phyloP scores from a whole-genome alignment of 1,139 yeast species.

The Hyphopichia pseudoburtonii region DNA sequence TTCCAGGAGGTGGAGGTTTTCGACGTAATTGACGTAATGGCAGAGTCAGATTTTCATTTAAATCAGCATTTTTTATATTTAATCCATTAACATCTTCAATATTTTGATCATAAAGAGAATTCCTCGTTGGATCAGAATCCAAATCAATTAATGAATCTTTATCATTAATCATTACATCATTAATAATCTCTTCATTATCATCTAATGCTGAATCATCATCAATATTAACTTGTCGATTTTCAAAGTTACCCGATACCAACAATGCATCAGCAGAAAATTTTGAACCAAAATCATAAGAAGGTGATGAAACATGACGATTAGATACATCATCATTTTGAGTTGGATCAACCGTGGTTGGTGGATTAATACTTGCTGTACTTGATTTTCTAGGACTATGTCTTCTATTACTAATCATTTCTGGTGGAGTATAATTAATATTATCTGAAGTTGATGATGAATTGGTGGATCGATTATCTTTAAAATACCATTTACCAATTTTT shows the following conservation, averaged over 20 bases:
- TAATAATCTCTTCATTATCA: not conserved
- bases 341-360: not conserved
- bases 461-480: conserved; percentile 41
- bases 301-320: not conserved
- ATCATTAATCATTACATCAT: too few relatives aligned
- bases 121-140: not conserved
- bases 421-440: conserved; percentile 42
- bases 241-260: conserved; percentile 2
- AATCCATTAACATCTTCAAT: too few relatives aligned
- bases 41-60: too few relatives aligned
- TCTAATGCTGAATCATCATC: not conserved
- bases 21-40: too few relatives aligned
- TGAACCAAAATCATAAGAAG: conserved; percentile 6
- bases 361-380: conserved; percentile 7
- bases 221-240: not conserved
- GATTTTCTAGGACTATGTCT: conserved; percentile 35
- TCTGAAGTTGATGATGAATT: conserved; percentile 9
- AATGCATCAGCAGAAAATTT: not conserved
- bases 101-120: too few relatives aligned
- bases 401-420: conserved; percentile 66
- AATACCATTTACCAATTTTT: conserved; percentile 72
- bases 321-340: not conserved
- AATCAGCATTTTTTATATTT: too few relatives aligned
- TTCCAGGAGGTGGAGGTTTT: conserved; percentile 11
- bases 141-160: not conserved